These are phyloP conservation scores for Jamesozyma spencerorum DNA, from an alignment of 805 yeast species.

Conservation along the genomic window DNA sequence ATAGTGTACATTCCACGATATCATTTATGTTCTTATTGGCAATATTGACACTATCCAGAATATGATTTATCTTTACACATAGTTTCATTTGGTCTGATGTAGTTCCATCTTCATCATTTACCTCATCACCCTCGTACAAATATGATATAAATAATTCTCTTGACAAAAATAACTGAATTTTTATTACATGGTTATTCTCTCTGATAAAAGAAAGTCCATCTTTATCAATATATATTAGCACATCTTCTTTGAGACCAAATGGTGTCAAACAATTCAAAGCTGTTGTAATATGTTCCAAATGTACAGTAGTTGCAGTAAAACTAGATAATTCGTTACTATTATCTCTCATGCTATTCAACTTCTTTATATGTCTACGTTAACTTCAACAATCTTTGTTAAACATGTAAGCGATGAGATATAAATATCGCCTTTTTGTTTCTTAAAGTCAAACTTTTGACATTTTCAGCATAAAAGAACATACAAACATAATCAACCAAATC, in stretches of 20 bases:
- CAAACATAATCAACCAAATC: background rate
- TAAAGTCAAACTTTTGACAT: too few species aligned
- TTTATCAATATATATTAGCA: slow-evolving; percentile 35
- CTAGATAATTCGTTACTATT: background rate
- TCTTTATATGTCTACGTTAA: too few species aligned
- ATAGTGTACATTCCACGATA: slow-evolving; percentile 40
- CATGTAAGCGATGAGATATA: too few species aligned
- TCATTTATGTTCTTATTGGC: slow-evolving; percentile 29
- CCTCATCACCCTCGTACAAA: slow-evolving; percentile 12
- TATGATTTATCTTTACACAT: slow-evolving; percentile 37
- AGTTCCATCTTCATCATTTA: slow-evolving; percentile 5
- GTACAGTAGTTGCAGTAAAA: slow-evolving; percentile 40
- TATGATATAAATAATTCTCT: slow-evolving; percentile 26
- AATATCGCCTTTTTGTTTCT: too few species aligned
- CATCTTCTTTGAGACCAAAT: slow-evolving; percentile 32
- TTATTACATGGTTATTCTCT: slow-evolving; percentile 36
- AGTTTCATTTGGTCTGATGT: slow-evolving; percentile 26
- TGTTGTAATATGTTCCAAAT: slow-evolving; percentile 37
- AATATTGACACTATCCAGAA: slow-evolving; percentile 44
- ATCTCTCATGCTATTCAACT: background rate
- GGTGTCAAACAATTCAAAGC: slow-evolving; percentile 37
- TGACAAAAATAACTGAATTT: slow-evolving; percentile 29
- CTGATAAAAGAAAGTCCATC: slow-evolving; percentile 47
- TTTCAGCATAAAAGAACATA: too few species aligned
- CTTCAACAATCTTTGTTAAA: too few species aligned